Evolutionary conservation across 345 rosid genomes (phyloP).

Genomic region (Eucalyptus cloeziana): DNA sequence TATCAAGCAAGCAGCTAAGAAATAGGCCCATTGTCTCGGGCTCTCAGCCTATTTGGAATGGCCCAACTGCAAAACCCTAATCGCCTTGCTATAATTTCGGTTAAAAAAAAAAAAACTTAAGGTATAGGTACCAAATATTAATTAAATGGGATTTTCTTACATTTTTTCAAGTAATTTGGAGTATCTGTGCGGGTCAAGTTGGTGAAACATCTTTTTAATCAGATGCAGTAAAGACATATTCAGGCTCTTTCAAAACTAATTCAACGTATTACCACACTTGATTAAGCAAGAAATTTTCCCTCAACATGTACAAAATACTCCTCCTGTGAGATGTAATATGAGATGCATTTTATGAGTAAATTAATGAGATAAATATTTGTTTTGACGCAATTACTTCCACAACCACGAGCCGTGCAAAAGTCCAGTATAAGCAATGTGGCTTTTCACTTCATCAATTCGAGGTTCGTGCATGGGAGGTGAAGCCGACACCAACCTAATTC

Average conservation of each 20-base stretch:
- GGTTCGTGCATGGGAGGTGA: neutral
- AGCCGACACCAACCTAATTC: neutral
- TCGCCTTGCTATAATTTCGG: neutral
- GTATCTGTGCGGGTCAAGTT: neutral
- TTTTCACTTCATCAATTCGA: neutral
- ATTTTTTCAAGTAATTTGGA: neutral
- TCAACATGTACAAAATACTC: neutral
- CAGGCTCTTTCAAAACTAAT: neutral
- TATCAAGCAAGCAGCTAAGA: neutral
- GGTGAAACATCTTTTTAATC: neutral
- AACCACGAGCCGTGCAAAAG: neutral
- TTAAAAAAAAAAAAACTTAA: neutral
- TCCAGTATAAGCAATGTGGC: neutral
- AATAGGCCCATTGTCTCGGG: neutral
- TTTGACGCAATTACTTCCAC: neutral
- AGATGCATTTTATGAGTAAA: neutral
- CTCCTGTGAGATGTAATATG: neutral
- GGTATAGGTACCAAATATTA: neutral
- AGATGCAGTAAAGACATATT: neutral
- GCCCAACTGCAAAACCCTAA: neutral
- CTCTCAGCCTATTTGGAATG: neutral
- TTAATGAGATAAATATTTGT: neutral
- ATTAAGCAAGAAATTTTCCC: neutral
- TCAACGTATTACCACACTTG: neutral
- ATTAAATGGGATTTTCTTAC: neutral